A percentile compares a stretch with the other conserved stretches of the same genome.
phyloP scores from a whole-genome alignment of 306 rosid genomes.

The Castanospermum australe region DNA sequence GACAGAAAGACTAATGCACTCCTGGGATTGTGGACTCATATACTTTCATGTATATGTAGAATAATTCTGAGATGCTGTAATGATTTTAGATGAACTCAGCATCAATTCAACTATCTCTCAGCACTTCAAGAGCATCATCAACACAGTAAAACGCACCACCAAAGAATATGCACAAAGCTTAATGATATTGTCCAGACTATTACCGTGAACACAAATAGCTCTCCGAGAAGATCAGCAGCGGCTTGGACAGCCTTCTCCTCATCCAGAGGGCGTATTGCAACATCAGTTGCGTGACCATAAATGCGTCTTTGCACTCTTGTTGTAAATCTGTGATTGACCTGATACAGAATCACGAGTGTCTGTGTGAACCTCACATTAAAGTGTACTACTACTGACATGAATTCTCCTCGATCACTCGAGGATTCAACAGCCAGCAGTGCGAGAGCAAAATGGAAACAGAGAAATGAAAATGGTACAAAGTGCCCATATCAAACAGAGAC shows the following conservation, averaged over 20 bases:
- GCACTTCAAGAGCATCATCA: background rate
- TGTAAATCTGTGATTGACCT: slow-evolving; percentile 70
- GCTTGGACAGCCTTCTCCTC: slow-evolving; percentile 80
- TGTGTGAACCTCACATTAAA: background rate
- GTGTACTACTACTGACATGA: background rate
- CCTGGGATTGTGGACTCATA: background rate
- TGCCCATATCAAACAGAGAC: background rate
- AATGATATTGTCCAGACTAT: background rate
- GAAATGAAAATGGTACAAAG: background rate
- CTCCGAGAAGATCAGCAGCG: slow-evolving; percentile 66
- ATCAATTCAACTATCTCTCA: background rate
- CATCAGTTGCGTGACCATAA: slow-evolving; percentile 66
- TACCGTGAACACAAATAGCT: slow-evolving; percentile 61
- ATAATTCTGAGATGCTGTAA: background rate
- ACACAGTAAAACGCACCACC: background rate
- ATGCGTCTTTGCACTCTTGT: slow-evolving; percentile 73
- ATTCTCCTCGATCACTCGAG: background rate
- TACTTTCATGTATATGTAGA: background rate
- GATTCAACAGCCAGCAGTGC: background rate
- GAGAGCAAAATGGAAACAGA: background rate
- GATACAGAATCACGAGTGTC: background rate
- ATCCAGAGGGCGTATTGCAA: slow-evolving; percentile 69
- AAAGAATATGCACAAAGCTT: background rate
- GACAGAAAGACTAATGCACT: background rate
- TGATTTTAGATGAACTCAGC: background rate